Conservation (phyloP, 495 filamentous ascomycete species). For the Aspergillus olivimuriae region DNA sequence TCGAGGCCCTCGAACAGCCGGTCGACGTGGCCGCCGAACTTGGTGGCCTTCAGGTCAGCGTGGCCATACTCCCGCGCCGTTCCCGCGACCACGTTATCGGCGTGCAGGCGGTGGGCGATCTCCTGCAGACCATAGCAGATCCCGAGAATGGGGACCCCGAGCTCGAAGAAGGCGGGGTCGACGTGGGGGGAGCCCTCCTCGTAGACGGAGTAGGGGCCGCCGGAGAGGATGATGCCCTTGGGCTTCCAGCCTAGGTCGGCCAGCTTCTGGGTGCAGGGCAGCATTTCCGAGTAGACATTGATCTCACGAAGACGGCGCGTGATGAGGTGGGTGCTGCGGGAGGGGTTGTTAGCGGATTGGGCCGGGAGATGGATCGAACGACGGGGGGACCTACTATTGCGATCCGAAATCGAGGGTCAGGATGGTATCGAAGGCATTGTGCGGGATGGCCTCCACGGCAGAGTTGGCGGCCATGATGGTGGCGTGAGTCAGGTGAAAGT, state of each 20-base stretch:
- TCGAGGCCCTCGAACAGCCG: constrained; percentile 65
- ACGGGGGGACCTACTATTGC: constrained; percentile 17
- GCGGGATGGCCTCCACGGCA: constrained; percentile 27
- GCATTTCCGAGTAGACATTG: constrained; percentile 86
- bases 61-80: constrained; percentile 68
- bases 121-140: constrained; percentile 82
- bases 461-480: constrained; percentile 14
- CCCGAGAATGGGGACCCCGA: constrained; percentile 69
- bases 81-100: constrained; percentile 66
- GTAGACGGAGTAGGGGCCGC: constrained; percentile 70
- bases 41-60: constrained; percentile 47
- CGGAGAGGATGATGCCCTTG: constrained; percentile 71
- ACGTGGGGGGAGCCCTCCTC: constrained; percentile 65
- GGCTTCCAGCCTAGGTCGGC: constrained; percentile 72
- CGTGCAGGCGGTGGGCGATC: constrained; percentile 66
- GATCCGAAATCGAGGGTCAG: constrained; percentile 61
- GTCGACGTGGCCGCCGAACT: constrained; percentile 55
- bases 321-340: background rate
- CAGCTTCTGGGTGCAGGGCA: constrained; percentile 86
- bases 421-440: constrained; percentile 58
- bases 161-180: constrained; percentile 72
- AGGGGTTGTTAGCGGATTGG: background rate
- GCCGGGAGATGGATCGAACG: background rate
- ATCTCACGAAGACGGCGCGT: constrained; percentile 54
- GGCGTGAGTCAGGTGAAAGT: constrained; percentile 6